Evolutionary conservation across 148 eudicot species (phyloP).

Genomic region (Cornus florida): DNA sequence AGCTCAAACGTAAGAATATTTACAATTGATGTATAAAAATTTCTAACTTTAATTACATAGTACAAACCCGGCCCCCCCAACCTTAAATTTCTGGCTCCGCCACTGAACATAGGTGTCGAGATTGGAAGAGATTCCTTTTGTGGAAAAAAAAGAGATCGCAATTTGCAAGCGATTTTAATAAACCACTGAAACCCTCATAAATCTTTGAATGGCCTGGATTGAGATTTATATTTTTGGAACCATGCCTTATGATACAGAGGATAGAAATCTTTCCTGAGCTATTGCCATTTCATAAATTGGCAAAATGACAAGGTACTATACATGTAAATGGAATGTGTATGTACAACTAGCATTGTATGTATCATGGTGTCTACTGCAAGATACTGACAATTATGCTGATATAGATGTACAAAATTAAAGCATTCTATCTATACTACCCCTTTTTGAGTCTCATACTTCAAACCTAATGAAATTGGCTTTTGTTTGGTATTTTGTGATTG

Average conservation of each 20-base stretch:
- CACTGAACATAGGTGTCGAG: too few relatives aligned
- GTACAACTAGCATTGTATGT: not conserved
- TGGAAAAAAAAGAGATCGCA: too few relatives aligned
- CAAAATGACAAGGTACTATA: not conserved
- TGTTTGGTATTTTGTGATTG: not conserved
- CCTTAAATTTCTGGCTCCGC: too few relatives aligned
- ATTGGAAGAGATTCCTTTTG: too few relatives aligned
- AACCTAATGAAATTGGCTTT: not conserved
- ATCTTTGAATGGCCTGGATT: not conserved
- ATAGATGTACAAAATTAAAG: not conserved
- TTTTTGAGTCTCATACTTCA: not conserved
- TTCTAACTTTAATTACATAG: too few relatives aligned
- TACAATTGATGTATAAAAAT: too few relatives aligned
- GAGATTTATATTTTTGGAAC: too few relatives aligned
- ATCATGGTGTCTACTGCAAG: not conserved
- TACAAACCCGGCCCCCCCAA: too few relatives aligned
- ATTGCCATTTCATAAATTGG: not conserved
- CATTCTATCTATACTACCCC: not conserved
- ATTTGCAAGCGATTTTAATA: too few relatives aligned
- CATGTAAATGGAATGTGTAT: not conserved
- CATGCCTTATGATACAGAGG: not conserved
- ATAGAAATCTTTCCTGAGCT: not conserved
- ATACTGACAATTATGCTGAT: not conserved
- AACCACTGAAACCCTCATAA: not conserved
- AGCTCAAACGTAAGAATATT: too few relatives aligned